Evolutionary conservation across 257 asterid species (phyloP).

Genomic region (Nemophila menziesii): DNA sequence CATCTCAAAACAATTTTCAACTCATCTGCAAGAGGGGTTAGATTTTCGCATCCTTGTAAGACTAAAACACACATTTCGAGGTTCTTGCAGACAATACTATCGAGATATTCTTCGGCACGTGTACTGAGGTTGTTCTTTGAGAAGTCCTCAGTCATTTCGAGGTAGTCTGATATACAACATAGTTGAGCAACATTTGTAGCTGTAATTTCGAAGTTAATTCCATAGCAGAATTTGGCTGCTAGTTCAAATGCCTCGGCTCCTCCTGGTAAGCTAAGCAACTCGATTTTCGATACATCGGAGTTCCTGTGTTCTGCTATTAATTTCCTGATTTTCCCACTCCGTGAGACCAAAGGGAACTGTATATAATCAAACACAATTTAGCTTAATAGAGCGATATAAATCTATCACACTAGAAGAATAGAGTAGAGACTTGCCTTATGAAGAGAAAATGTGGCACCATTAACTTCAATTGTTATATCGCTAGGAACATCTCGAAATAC

Average conservation of each 20-base stretch:
- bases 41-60: constrained; percentile 61
- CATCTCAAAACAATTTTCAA: constrained; percentile 50
- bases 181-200: constrained; percentile 73
- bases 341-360: constrained; percentile 94
- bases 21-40: constrained; percentile 92
- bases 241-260: constrained; percentile 76
- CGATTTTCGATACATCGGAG: constrained; percentile 52
- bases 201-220: constrained; percentile 83
- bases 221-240: constrained; percentile 88
- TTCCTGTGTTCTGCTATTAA: constrained; percentile 68
- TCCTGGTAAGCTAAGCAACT: constrained; percentile 77
- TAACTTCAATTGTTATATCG: constrained; percentile 73
- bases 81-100: constrained; percentile 51
- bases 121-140: constrained; percentile 68
- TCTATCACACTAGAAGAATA: neutral
- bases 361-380: constrained; percentile 3
- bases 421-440: constrained; percentile 50
- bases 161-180: constrained; percentile 68
- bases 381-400: too few species aligned
- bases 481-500: constrained; percentile 91
- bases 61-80: constrained; percentile 86
- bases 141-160: constrained; percentile 81
- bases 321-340: constrained; percentile 81
- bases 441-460: constrained; percentile 61
- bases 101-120: constrained; percentile 70